Evolutionary conservation across 805 yeast genomes (phyloP).

Genomic region (Candida schatavii): DNA sequence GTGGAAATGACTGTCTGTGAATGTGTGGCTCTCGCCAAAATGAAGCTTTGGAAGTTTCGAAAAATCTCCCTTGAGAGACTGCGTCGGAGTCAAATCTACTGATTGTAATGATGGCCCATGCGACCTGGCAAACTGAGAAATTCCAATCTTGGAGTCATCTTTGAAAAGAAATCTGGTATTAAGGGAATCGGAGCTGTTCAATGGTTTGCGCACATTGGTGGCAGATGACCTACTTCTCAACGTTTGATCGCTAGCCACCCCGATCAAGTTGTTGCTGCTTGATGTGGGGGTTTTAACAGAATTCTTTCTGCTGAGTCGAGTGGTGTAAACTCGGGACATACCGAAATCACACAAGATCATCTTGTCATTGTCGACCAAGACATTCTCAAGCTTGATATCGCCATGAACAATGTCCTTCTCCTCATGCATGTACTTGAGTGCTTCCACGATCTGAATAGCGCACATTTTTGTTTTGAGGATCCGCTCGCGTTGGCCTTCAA

Average conservation of each 20-base stretch:
- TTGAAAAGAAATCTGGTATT: constrained; percentile 18
- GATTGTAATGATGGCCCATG: constrained; percentile 37
- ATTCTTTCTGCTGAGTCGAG: constrained; percentile 24
- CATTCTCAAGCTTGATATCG: constrained; percentile 79
- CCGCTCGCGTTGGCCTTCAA: constrained; percentile 28
- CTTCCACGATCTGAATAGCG: constrained; percentile 54
- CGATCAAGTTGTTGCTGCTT: neutral
- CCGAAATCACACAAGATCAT: constrained; percentile 87
- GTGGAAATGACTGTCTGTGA: neutral
- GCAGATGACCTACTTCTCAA: constrained; percentile 34
- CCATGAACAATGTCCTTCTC: constrained; percentile 68
- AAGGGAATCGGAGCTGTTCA: constrained; percentile 28
- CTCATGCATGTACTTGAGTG: constrained; percentile 57
- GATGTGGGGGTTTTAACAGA: constrained; percentile 9
- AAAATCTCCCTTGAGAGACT: constrained; percentile 11
- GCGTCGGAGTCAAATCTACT: constrained; percentile 27
- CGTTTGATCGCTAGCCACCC: constrained; percentile 9
- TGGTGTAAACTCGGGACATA: constrained; percentile 49
- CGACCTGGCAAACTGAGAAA: constrained; percentile 20
- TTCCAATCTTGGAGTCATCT: constrained; percentile 34
- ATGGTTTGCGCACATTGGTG: constrained; percentile 33
- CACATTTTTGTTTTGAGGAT: constrained; percentile 32
- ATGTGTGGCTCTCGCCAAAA: neutral
- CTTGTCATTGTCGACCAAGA: constrained; percentile 50
- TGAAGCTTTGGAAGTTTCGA: neutral